Conservation (phyloP, 2,329 filamentous ascomycete genomes). For the Cercospora sesami region DNA sequence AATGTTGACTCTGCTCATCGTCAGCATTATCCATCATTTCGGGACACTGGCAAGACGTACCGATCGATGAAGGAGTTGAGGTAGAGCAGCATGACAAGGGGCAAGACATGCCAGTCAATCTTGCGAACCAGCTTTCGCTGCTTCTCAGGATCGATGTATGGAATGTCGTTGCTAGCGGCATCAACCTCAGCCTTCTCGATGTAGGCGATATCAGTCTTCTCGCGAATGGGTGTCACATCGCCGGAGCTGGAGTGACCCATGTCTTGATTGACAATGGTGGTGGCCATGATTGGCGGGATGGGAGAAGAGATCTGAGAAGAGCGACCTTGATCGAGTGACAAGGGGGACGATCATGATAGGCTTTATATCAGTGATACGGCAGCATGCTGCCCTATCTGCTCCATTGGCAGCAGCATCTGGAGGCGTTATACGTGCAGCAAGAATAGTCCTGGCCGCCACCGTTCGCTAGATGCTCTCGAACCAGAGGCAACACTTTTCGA, state of each 20-base stretch:
- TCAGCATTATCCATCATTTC: background rate
- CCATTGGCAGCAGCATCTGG: background rate
- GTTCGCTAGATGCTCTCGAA: background rate
- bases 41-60: slow-evolving; percentile 36
- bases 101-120: slow-evolving; percentile 67
- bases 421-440: background rate
- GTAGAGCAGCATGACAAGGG: slow-evolving; percentile 71
- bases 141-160: slow-evolving; percentile 40
- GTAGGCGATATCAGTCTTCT: slow-evolving; percentile 3
- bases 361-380: slow-evolving; percentile 1
- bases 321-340: background rate
- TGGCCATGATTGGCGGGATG: background rate
- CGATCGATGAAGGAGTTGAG: slow-evolving; percentile 69
- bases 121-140: slow-evolving; percentile 64
- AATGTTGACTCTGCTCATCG: slow-evolving; percentile 21
- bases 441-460: background rate
- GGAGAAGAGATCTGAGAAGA: background rate
- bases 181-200: slow-evolving; percentile 5
- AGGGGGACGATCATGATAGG: background rate
- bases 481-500: background rate
- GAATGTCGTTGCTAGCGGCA: background rate
- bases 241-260: slow-evolving; percentile 10
- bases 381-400: background rate
- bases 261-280: background rate
- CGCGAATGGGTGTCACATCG: slow-evolving; percentile 5